Percentiles rank a stretch among this genome's conserved stretches.
Conservation (phyloP, 768 basidiomycete species). For the Leucosporidium scottii region DNA sequence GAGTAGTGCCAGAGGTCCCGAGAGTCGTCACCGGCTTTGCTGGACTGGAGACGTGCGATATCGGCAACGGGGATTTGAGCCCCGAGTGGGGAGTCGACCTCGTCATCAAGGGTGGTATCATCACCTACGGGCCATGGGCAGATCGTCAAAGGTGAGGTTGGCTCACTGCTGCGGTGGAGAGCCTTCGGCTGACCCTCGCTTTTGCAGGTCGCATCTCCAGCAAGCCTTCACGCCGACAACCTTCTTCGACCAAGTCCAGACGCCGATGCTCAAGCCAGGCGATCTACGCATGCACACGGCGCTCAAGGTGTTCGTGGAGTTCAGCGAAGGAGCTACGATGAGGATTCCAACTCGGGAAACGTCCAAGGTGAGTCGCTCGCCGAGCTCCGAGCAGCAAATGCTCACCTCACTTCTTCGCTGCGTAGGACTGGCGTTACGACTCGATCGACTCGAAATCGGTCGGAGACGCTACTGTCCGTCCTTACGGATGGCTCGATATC, state of each 20-base stretch:
- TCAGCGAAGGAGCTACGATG: conserved; percentile 67
- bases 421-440: conserved; percentile 90
- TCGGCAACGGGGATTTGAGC: conserved; percentile 77
- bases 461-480: conserved; percentile 53
- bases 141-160: conserved; percentile 71
- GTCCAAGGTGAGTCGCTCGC: conserved; percentile 58
- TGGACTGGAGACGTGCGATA: conserved; percentile 47
- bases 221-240: conserved; percentile 72
- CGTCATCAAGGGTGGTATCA: conserved; percentile 61
- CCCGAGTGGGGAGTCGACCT: conserved; percentile 94
- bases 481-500: conserved; percentile 58
- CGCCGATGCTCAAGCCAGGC: conserved; percentile 55
- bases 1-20: conserved; percentile 55
- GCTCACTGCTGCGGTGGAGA: background rate
- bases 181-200: background rate
- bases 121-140: conserved; percentile 93
- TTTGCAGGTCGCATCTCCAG: conserved; percentile 63
- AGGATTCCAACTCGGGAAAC: conserved; percentile 85
- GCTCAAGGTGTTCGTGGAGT: conserved; percentile 70
- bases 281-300: conserved; percentile 77
- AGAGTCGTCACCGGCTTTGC: conserved; percentile 1
- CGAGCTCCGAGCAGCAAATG: too few species aligned
- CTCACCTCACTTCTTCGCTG: background rate
- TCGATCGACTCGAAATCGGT: conserved; percentile 49
- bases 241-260: conserved; percentile 58